A percentile compares a stretch with the other conserved stretches of the same genome.
Conservation (phyloP, 2,329 filamentous ascomycete species). For the Davidsoniella neocaledoniae region DNA sequence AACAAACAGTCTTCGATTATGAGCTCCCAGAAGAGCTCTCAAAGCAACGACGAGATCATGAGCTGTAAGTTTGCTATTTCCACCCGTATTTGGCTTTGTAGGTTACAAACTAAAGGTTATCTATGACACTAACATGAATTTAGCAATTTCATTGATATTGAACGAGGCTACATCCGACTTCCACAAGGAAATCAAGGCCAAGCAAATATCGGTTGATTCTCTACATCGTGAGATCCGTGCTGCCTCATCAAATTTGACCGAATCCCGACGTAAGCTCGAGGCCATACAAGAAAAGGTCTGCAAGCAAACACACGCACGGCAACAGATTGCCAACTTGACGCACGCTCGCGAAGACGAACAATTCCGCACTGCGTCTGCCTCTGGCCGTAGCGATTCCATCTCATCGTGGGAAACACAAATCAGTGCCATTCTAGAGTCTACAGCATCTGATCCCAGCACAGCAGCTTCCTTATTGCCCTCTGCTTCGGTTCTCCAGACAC, state of each 20-base stretch:
- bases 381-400: constrained; percentile 27
- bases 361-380: constrained; percentile 23
- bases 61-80: constrained; percentile 41
- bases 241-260: constrained; percentile 60
- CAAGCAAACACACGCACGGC: constrained; percentile 46
- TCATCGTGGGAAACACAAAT: constrained; percentile 39
- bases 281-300: constrained; percentile 47
- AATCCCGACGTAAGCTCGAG: constrained; percentile 59
- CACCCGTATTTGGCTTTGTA: background rate
- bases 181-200: constrained; percentile 61
- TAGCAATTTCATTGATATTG: constrained; percentile 69
- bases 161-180: constrained; percentile 65
- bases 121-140: constrained; percentile 19
- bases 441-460: constrained; percentile 22
- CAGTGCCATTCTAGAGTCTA: constrained; percentile 27
- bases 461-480: constrained; percentile 36
- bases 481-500: constrained; percentile 43
- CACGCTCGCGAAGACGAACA: constrained; percentile 58
- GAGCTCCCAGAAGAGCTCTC: constrained; percentile 38
- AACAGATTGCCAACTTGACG: constrained; percentile 64
- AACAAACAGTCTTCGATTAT: constrained; percentile 23
- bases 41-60: constrained; percentile 66
- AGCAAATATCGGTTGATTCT: constrained; percentile 68
- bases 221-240: constrained; percentile 69
- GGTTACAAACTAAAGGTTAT: no score